phyloP scores from a whole-genome alignment of 1,284 basidiomycete genomes.

The Phellinidium pouzarii region DNA sequence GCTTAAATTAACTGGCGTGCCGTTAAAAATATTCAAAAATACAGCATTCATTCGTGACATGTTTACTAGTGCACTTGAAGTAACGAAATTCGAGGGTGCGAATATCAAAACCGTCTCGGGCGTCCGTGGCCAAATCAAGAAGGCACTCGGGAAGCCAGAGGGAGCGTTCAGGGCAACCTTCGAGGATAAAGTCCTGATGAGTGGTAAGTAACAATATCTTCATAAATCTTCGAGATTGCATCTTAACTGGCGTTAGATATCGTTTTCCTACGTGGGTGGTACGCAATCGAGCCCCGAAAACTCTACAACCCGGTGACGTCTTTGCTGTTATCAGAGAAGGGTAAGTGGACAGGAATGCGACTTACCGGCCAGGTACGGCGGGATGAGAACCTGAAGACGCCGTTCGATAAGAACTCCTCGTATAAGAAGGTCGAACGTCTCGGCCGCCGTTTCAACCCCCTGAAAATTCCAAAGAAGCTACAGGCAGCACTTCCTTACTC shows the following conservation, averaged over 20 bases:
- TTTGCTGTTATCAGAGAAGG: slow-evolving; percentile 76
- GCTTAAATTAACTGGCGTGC: slow-evolving; percentile 91
- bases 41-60: slow-evolving; percentile 98
- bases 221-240: slow-evolving; percentile 8
- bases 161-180: slow-evolving; percentile 95
- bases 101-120: slow-evolving; percentile 94
- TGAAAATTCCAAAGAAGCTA: slow-evolving; percentile 84
- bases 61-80: slow-evolving; percentile 90
- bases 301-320: slow-evolving; percentile 98
- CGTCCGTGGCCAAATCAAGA: slow-evolving; percentile 95
- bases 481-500: slow-evolving; percentile 88
- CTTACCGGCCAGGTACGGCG: slow-evolving; percentile 89
- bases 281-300: slow-evolving; percentile 89
- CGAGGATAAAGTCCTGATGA: slow-evolving; percentile 96
- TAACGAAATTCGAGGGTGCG: slow-evolving; percentile 98
- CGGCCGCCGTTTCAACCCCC: slow-evolving; percentile 84
- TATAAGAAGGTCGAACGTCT: slow-evolving; percentile 83
- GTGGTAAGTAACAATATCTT: slow-evolving; percentile 51
- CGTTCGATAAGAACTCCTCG: slow-evolving; percentile 75
- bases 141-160: slow-evolving; percentile 88
- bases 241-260: slow-evolving; percentile 54
- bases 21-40: slow-evolving; percentile 98
- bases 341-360: slow-evolving; percentile 87
- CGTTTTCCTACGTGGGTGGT: slow-evolving; percentile 95
- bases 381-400: slow-evolving; percentile 81